Evolutionary conservation across 1,139 yeast genomes (phyloP), one percentile per base, ranked within the genome.

Genomic region (Hyphopichia wangnamkhiaoensis): DNA sequence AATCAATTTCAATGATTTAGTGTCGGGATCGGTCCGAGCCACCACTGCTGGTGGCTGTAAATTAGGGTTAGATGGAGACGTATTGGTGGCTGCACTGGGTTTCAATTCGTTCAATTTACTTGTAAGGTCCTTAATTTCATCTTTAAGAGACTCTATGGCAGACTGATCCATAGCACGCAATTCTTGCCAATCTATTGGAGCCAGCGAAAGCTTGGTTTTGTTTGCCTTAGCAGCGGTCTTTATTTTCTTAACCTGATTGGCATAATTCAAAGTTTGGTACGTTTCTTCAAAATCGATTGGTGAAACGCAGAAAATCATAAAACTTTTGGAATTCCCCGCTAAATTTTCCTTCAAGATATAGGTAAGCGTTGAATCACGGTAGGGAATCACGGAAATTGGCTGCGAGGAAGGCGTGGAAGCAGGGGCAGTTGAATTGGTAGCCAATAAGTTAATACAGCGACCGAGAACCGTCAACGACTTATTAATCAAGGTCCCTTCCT

Each of bases 261-360:
- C 94, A 54, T 86, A 86, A 43, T 88, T 69, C 41, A 86, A 64
- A 0, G 95, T 86, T 32, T 86, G 84, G 46, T 78, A 60, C 0
- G 88, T 81, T 50, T 86, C 95, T 17, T 85, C 93, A 52, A 78
- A 79, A 53, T 82, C 89, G 12, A 85, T 69, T 0, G 95, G 91
- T 0, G 91, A 81, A 1, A 85, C 67, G 54, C 91, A 84, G 28
- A 87, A 87, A 7, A 84, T 69, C 91, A 84, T 84, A 31, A 80
- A 80, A 1, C 89, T 84, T 51, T 81, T 82, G 19, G 88, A 80
- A 51, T 84, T 84, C 1, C 93, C 93, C 1, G 88, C 85, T 26
- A 84, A 66, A 46, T 80, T 80, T 47, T 84, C 91, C 51, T 82
- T 82, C 41, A 86, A 67, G 3, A 86, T 62, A 76, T 89, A 84